A percentile compares a stretch with the other conserved stretches of the same genome.
Conservation (phyloP, 345 rosid genomes). For the Atalantia buxifolia region DNA sequence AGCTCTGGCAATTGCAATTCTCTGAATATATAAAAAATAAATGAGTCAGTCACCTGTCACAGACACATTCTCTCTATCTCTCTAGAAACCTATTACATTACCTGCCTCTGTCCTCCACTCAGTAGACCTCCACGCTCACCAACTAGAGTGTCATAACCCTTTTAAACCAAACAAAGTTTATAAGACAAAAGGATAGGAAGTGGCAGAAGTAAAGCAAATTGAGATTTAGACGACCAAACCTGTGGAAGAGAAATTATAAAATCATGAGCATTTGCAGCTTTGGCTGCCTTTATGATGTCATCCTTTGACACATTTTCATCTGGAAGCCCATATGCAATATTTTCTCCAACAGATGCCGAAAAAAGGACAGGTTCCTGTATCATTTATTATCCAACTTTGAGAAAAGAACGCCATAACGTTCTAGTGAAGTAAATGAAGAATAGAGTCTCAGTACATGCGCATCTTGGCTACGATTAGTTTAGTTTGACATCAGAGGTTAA, state of each 20-base stretch:
- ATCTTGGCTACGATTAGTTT: not conserved
- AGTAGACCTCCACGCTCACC: constrained; percentile 92
- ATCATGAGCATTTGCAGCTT: constrained; percentile 96
- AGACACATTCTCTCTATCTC: not conserved
- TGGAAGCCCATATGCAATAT: constrained; percentile 97
- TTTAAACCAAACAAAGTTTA: constrained; percentile 18
- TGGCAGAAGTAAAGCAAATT: constrained; percentile 6
- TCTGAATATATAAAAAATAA: constrained; percentile 42
- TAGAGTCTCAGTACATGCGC: not conserved
- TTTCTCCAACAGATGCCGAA: constrained; percentile 88
- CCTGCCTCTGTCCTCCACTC: constrained; percentile 98
- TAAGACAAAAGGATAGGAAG: not conserved
- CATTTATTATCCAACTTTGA: constrained; percentile 9
- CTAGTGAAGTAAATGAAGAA: not conserved
- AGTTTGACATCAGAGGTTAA: not conserved
- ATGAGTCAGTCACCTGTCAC: constrained; percentile 5
- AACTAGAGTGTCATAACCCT: constrained; percentile 92
- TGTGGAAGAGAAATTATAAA: constrained; percentile 91
- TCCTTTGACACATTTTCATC: constrained; percentile 84
- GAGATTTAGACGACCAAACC: constrained; percentile 36
- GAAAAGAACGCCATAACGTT: constrained; percentile 6
- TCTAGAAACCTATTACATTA: constrained; percentile 17
- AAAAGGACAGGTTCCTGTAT: constrained; percentile 93
- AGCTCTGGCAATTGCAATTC: constrained; percentile 92
- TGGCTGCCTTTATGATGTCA: constrained; percentile 87